Conservation (phyloP, 257 asterid genomes). For the Solanum chilense region DNA sequence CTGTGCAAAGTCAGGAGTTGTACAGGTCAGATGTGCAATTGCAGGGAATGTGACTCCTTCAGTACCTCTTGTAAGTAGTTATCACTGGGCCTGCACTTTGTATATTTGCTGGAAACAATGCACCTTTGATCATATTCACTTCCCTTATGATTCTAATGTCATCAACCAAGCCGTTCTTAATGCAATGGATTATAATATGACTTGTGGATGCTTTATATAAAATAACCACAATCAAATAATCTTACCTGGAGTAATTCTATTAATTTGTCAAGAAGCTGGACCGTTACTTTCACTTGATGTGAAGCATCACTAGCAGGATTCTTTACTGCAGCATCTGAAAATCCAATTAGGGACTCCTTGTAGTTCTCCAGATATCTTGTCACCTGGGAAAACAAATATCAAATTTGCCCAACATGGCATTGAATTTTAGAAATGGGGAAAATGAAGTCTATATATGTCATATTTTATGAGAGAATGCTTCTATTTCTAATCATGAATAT, state of each 20-base stretch:
- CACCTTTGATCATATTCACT: background rate
- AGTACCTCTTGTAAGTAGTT: background rate
- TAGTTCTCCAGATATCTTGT: slow-evolving; percentile 80
- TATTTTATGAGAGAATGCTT: no score
- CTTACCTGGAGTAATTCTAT: background rate
- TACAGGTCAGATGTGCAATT: no score
- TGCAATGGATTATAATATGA: no score
- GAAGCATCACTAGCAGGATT: background rate
- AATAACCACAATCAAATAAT: background rate
- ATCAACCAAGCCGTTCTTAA: no score
- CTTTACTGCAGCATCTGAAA: background rate
- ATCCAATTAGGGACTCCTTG: slow-evolving; percentile 57
- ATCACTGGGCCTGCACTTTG: background rate
- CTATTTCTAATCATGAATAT: background rate
- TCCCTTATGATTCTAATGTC: background rate
- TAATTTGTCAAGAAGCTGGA: background rate
- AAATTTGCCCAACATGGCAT: no score
- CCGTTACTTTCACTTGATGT: background rate
- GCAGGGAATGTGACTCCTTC: background rate
- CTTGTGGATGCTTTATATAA: no score
- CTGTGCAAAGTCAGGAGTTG: no score
- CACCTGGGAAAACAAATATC: slow-evolving; percentile 27
- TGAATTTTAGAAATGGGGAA: no score
- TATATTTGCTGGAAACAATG: background rate
- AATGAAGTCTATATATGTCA: no score